phyloP scores from a whole-genome alignment of 208 protist species.

The Vickermania spadyakhi region DNA sequence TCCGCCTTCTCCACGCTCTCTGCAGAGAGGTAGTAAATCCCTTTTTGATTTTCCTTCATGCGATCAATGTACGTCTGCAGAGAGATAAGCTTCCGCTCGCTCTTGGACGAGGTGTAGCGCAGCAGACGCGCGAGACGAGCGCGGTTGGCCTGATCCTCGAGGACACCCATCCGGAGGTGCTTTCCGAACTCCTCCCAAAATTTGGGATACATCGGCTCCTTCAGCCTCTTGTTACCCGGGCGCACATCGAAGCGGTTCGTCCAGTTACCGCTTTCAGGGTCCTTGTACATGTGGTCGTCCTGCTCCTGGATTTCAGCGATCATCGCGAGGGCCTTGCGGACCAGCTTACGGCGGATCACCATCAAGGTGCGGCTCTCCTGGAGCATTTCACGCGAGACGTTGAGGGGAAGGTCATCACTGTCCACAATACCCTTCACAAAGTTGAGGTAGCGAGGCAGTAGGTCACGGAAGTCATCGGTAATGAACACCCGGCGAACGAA shows the following conservation, averaged over 20 bases:
- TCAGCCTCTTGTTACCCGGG: constrained; percentile 28
- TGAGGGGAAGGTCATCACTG: constrained; percentile 99
- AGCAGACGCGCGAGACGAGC: constrained; percentile 95
- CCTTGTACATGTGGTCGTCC: constrained; percentile 42
- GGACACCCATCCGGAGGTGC: constrained; percentile 96
- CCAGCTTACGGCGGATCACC: constrained; percentile 98
- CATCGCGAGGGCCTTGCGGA: constrained; percentile 91
- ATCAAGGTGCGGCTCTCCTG: constrained; percentile 95
- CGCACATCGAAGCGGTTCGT: constrained; percentile 5
- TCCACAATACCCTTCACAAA: constrained; percentile 98
- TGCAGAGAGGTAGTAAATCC: constrained; percentile 92
- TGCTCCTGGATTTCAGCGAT: constrained; percentile 88
- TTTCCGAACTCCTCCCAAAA: constrained; percentile 96
- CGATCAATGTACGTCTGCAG: constrained; percentile 90
- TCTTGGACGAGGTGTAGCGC: constrained; percentile 88
- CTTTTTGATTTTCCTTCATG: constrained; percentile 93
- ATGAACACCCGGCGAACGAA: constrained; percentile 99
- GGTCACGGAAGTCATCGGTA: constrained; percentile 95
- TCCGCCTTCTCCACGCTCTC: constrained; percentile 67
- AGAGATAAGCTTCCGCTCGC: constrained; percentile 53
- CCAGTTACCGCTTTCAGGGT: constrained; percentile 27
- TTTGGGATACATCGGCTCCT: constrained; percentile 74
- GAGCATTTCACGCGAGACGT: constrained; percentile 99
- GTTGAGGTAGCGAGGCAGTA: constrained; percentile 92
- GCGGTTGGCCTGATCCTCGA: constrained; percentile 96